Evolutionary conservation across 768 basidiomycete species (phyloP).

Genomic region (Aureoboletus auriporus): DNA sequence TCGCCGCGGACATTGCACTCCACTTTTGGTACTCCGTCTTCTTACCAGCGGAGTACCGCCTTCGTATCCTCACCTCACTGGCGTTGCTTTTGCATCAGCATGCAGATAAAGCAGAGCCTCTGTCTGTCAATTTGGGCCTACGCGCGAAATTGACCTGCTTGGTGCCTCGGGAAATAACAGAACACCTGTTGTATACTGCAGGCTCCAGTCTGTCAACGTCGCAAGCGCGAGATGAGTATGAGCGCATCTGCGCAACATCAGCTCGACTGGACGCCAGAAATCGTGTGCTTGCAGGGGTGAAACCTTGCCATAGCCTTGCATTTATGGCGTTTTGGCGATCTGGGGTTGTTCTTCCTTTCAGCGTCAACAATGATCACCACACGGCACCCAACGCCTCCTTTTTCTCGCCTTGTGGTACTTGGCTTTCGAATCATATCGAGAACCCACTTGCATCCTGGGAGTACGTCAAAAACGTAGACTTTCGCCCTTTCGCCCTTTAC

Average conservation of each 20-base stretch:
- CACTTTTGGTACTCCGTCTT: slow-evolving; percentile 47
- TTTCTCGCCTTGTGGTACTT: slow-evolving; percentile 42
- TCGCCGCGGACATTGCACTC: slow-evolving; percentile 41
- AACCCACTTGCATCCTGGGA: slow-evolving; percentile 49
- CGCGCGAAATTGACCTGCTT: slow-evolving; percentile 19
- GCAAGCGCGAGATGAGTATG: slow-evolving; percentile 27
- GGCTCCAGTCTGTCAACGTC: slow-evolving; percentile 18
- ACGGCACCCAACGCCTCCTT: slow-evolving; percentile 39
- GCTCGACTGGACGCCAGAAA: slow-evolving; percentile 39
- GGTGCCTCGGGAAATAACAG: slow-evolving; percentile 23
- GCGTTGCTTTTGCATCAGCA: slow-evolving; percentile 10
- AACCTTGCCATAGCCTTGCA: slow-evolving; percentile 40
- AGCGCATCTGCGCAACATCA: slow-evolving; percentile 29
- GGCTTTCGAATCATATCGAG: slow-evolving; percentile 33
- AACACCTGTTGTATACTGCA: slow-evolving; percentile 26
- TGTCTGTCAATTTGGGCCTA: slow-evolving; percentile 9
- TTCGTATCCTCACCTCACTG: slow-evolving; percentile 18
- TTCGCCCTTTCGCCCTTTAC: not conserved
- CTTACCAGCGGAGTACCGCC: slow-evolving; percentile 31
- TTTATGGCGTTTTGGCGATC: slow-evolving; percentile 35
- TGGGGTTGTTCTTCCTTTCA: slow-evolving; percentile 45
- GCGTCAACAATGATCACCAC: slow-evolving; percentile 34
- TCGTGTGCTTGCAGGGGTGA: slow-evolving; percentile 33
- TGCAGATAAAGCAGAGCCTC: slow-evolving; percentile 11
- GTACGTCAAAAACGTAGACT: slow-evolving; percentile 23